These are phyloP conservation scores for Aspergillaceae sp. DNA, from an alignment of 2,329 filamentous ascomycete genomes.

Conservation along the genomic window DNA sequence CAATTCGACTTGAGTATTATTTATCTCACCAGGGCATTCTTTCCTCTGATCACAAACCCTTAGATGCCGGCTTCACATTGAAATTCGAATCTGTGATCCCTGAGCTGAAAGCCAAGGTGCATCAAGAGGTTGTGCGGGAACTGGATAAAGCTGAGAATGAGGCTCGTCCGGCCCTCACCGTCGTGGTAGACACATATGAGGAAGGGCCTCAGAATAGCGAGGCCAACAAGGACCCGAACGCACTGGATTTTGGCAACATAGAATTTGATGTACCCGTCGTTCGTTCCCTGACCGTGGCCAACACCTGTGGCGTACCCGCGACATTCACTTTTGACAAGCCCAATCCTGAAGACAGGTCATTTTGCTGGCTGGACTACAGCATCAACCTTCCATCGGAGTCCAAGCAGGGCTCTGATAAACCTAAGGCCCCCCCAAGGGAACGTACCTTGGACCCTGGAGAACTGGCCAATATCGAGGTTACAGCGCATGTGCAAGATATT, in stretches of 20 bases:
- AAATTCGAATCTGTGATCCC: conserved; percentile 82
- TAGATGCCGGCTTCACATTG: conserved; percentile 73
- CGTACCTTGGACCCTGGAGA: conserved; percentile 78
- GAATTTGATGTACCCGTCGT: conserved; percentile 58
- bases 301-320: conserved; percentile 76
- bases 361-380: conserved; percentile 62
- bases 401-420: conserved; percentile 24
- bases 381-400: conserved; percentile 48
- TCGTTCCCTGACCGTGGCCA: conserved; percentile 73
- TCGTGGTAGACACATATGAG: conserved; percentile 61
- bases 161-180: conserved; percentile 67
- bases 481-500: conserved; percentile 57
- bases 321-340: conserved; percentile 72
- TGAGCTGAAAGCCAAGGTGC: conserved; percentile 71
- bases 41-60: conserved; percentile 92
- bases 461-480: conserved; percentile 61
- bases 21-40: conserved; percentile 79
- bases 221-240: conserved; percentile 36
- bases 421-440: conserved; percentile 29
- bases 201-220: conserved; percentile 27
- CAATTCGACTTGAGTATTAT: conserved; percentile 58
- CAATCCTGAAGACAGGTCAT: conserved; percentile 39
- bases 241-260: conserved; percentile 71
- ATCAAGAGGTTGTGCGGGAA: conserved; percentile 78
- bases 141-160: conserved; percentile 90